These are phyloP conservation scores for Protea cynaroides DNA, from an alignment of 164 flowering plant species.

Conservation along the genomic window DNA sequence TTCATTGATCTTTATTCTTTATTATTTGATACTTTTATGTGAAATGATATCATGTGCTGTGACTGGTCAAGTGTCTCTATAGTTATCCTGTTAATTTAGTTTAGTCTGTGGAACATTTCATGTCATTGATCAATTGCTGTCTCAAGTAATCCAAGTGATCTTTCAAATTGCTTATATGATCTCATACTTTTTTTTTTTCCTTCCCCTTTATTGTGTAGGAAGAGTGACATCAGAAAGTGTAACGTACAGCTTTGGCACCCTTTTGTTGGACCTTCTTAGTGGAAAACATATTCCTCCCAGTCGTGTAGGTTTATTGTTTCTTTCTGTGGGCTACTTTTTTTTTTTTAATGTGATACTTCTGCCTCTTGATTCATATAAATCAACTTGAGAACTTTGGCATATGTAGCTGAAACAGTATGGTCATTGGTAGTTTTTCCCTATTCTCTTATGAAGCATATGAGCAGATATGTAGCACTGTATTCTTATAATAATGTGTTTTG, in stretches of 20 bases:
- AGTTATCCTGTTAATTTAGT: no score
- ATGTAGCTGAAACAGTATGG: background rate
- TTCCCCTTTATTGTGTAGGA: slow-evolving; percentile 48
- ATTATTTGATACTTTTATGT: no score
- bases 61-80: no score
- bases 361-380: background rate
- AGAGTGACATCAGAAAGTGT: slow-evolving; percentile 96
- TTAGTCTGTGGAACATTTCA: background rate
- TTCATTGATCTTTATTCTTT: no score
- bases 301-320: slow-evolving; percentile 54
- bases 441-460: no score
- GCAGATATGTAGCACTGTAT: no score
- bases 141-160: background rate
- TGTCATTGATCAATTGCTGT: background rate
- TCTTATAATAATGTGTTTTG: no score
- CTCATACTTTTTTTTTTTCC: slow-evolving; percentile 1
- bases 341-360: no score
- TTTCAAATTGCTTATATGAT: slow-evolving; percentile 3
- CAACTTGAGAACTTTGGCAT: background rate
- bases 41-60: no score
- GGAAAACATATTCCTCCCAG: slow-evolving; percentile 99
- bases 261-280: slow-evolving; percentile 90
- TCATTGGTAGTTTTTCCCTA: no score
- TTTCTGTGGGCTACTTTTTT: no score
- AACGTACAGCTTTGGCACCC: slow-evolving; percentile 89